Conservation (phyloP, 2,329 filamentous ascomycete species). For the Talaromyces sp. region DNA sequence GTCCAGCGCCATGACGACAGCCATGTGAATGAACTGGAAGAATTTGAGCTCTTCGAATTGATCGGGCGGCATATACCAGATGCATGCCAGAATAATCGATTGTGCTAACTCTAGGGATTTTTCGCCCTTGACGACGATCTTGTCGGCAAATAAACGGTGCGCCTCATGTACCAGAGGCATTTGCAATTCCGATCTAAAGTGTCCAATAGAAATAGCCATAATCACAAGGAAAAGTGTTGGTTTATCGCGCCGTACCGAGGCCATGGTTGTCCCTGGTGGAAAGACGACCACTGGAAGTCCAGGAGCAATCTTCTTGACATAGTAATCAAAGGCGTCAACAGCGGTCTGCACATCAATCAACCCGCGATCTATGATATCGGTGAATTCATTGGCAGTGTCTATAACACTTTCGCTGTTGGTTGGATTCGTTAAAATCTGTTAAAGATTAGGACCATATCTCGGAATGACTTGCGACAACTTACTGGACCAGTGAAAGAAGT, state of each 20-base stretch:
- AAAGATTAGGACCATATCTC: background rate
- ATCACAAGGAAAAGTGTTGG: conserved; percentile 60
- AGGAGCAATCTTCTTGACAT: conserved; percentile 52
- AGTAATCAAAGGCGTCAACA: conserved; percentile 56
- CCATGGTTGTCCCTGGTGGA: conserved; percentile 51
- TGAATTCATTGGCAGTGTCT: conserved; percentile 31
- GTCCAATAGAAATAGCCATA: conserved; percentile 52
- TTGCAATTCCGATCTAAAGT: conserved; percentile 56
- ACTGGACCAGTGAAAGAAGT: conserved; percentile 3
- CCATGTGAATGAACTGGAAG: conserved; percentile 80
- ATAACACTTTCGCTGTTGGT: background rate
- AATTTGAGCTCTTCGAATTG: conserved; percentile 84
- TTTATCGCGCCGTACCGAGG: conserved; percentile 55
- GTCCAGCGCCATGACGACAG: conserved; percentile 77
- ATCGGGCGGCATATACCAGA: conserved; percentile 83
- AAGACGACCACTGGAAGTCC: conserved; percentile 60
- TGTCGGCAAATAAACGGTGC: conserved; percentile 70
- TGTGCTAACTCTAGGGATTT: conserved; percentile 83
- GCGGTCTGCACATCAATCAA: conserved; percentile 53
- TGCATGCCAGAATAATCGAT: conserved; percentile 67
- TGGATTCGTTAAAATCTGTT: background rate
- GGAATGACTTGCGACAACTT: background rate
- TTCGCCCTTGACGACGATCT: conserved; percentile 69
- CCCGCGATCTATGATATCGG: conserved; percentile 49
- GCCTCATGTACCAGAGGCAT: conserved; percentile 64